A percentile compares a stretch with the other conserved stretches of the same genome.
Evolutionary conservation across 176 grass and related monocot genomes (phyloP).

Genomic region (Lolium perenne): DNA sequence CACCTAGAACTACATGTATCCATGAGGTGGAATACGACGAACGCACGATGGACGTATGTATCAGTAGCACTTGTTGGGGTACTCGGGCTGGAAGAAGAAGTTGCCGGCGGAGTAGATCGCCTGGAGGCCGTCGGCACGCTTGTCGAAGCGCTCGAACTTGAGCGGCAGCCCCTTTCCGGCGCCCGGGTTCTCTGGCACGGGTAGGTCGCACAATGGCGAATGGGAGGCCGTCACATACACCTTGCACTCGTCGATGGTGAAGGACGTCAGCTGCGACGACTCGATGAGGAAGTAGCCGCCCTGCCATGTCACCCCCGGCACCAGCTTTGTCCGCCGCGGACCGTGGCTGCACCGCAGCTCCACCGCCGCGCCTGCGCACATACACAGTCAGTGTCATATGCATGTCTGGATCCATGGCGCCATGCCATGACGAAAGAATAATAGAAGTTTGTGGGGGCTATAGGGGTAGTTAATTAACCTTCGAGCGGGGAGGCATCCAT

Average conservation of each 20-base stretch:
- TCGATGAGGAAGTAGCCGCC: slow-evolving; percentile 73
- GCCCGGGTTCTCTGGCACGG: not conserved
- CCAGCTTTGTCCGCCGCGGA: slow-evolving; percentile 10
- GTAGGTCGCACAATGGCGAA: slow-evolving; percentile 34
- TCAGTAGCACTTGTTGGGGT: slow-evolving; percentile 46
- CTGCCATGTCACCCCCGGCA: slow-evolving; percentile 10
- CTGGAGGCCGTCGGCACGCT: slow-evolving; percentile 50
- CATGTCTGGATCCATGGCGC: not conserved
- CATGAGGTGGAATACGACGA: not conserved
- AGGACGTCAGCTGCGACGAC: slow-evolving; percentile 55
- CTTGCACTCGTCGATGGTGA: slow-evolving; percentile 66
- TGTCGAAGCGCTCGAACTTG: slow-evolving; percentile 66
- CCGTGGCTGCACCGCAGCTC: slow-evolving; percentile 57
- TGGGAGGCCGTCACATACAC: slow-evolving; percentile 52
- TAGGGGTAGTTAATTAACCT: slow-evolving; percentile 28
- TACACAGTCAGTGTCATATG: not conserved
- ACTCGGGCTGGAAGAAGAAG: slow-evolving; percentile 61
- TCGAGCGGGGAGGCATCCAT: slow-evolving; percentile 58
- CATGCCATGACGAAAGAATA: not conserved
- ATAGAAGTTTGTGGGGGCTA: not conserved
- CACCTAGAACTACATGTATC: not conserved
- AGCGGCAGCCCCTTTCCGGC: slow-evolving; percentile 45
- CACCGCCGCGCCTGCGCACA: slow-evolving; percentile 48
- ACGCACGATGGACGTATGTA: not conserved
- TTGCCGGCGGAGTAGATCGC: slow-evolving; percentile 62